Evolutionary conservation across 2,329 filamentous ascomycete genomes (phyloP), one percentile per base, ranked within the genome.

Genomic region (Ophiostoma australiae): DNA sequence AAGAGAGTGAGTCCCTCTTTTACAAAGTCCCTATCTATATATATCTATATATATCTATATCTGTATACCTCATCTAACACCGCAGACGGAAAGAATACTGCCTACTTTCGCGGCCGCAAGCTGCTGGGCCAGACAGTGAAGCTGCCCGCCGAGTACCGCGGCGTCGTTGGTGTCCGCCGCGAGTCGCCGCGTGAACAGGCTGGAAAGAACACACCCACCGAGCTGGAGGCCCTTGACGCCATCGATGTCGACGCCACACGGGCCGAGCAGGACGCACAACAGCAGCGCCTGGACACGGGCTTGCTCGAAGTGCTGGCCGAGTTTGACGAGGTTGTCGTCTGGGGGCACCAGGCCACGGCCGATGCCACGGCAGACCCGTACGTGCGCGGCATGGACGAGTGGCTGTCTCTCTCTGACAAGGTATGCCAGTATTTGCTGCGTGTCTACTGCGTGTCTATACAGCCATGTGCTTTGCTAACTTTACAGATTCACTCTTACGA

Each of bases 21-120:
- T 5, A 13, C 8, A 33, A 10, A 23, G n/a, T 3, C 27, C 44
- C 17, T 48, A 1, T 3, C 13, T 15, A 39, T 7, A 41, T 31
- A 31, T 31, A 31, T 31, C 27, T 31, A 31, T 31, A 31, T 31
- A 1, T 31, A n/a, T n/a, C n/a, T n/a, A n/a, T 31, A 31, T 31
- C 1, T 31, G 27, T 31, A 31, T 31, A 31, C 27, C 1, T 31
- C 15, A 13, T 23, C 31, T 68, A 17, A 48, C 52, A 15, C 0
- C 7, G 0, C 37, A 89, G 87, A 86, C 76, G 81, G 81, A 11
- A 82, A 80, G 1, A 82, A 82, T 55, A 86, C 84, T 1, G 84
- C 89, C 4, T 91, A 94, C 77, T 91, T 96, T 74, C 89, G 94
- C 73, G 94, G 94, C 44, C 88, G 93, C 68, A 94, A 91, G 77